A percentile compares a stretch with the other conserved stretches of the same genome.
Conservation (phyloP, 257 asterid species). For the Osmanthus fragrans region DNA sequence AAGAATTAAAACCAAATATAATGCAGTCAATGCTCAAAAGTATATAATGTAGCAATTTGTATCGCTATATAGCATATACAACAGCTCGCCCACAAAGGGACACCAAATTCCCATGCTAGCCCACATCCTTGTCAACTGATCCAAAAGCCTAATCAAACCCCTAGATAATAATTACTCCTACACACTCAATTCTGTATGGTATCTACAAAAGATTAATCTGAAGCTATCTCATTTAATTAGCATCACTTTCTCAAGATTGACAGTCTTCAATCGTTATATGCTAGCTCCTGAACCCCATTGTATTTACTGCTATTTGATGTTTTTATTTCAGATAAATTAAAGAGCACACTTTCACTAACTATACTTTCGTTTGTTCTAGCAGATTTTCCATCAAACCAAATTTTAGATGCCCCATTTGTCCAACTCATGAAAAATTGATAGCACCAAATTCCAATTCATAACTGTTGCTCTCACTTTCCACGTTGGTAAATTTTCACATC, state of each 20-base stretch:
- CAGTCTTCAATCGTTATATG: background rate
- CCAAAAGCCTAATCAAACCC: no score
- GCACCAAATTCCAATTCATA: background rate
- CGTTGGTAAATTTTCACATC: background rate
- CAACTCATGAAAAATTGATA: background rate
- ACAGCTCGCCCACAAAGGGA: background rate
- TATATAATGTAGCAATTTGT: background rate
- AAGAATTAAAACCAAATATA: background rate
- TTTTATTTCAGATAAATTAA: background rate
- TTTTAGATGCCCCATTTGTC: no score
- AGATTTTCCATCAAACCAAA: no score
- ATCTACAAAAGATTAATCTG: no score
- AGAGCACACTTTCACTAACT: background rate
- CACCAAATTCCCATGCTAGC: background rate
- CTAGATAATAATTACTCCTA: no score
- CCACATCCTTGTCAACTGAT: no score
- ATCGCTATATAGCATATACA: background rate
- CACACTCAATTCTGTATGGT: no score
- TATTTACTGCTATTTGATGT: background rate
- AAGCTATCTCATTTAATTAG: background rate
- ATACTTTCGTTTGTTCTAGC: no score
- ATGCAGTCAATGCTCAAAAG: background rate
- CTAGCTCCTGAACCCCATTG: background rate
- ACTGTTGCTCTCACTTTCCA: background rate
- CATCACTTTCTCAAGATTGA: background rate